phyloP scores from a whole-genome alignment of 352 stramenopile species.

The Phytophthora citricola region DNA sequence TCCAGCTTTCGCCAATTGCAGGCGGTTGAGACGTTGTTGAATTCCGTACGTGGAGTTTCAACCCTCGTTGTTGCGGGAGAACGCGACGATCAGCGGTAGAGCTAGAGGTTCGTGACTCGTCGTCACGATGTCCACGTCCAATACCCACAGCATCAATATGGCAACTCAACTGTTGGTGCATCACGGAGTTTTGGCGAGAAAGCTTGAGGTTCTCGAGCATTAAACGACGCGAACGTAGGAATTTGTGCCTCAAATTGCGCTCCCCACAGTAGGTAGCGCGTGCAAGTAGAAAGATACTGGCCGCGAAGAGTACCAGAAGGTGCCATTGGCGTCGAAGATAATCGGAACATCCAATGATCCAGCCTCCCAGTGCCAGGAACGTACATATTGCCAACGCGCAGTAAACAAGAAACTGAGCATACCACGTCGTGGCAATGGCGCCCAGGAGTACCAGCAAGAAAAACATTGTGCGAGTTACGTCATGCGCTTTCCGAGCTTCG shows the following conservation, averaged over 20 bases:
- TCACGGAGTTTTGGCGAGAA: conserved; percentile 62
- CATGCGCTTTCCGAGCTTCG: conserved; percentile 28
- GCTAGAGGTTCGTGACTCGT: conserved; percentile 4
- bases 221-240: conserved; percentile 60
- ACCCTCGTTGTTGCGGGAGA: conserved; percentile 7
- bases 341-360: conserved; percentile 31
- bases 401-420: conserved; percentile 62
- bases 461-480: conserved; percentile 58
- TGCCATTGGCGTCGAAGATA: conserved; percentile 60
- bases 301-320: conserved; percentile 50
- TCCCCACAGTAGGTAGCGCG: conserved; percentile 53
- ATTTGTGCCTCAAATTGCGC: conserved; percentile 49
- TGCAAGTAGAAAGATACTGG: conserved; percentile 46
- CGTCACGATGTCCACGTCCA: conserved; percentile 28
- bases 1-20: conserved; percentile 66
- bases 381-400: conserved; percentile 35
- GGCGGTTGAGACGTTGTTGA: conserved; percentile 6
- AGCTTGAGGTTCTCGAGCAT: conserved; percentile 74
- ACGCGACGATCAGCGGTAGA: conserved; percentile 4
- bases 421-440: conserved; percentile 60
- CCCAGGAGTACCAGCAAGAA: conserved; percentile 62
- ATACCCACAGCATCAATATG: conserved; percentile 66
- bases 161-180: conserved; percentile 72
- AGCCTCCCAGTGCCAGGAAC: conserved; percentile 34
- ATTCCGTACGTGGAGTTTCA: conserved; percentile 6